phyloP scores from a whole-genome alignment of 164 flowering plant species.

The Dillenia suffruticosa region DNA sequence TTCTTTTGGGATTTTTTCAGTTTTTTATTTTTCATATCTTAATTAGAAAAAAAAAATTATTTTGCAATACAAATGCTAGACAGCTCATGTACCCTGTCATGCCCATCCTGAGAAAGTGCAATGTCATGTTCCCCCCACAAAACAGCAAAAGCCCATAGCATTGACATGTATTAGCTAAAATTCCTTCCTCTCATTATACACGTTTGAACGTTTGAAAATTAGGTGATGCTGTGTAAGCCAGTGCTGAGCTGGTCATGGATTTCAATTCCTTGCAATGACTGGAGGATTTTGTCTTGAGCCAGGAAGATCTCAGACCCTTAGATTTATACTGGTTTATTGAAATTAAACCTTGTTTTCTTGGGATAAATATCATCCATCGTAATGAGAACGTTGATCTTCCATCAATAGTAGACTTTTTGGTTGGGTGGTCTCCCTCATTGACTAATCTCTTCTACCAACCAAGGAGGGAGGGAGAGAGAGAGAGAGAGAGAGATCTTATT shows the following conservation, averaged over 20 bases:
- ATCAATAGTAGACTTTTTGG: constrained; percentile 6
- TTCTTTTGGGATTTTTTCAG: too few species aligned
- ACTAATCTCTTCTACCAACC: constrained; percentile 11
- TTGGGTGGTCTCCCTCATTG: constrained; percentile 23
- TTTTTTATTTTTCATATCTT: background rate
- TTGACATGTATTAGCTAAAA: background rate
- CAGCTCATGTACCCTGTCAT: background rate
- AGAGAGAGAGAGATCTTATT: background rate
- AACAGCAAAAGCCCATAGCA: background rate
- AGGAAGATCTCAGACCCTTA: background rate
- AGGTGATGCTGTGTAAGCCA: background rate
- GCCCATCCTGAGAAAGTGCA: too few species aligned
- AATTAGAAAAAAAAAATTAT: background rate
- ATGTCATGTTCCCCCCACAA: too few species aligned
- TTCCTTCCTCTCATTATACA: background rate
- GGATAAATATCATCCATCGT: background rate
- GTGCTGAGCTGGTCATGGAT: background rate
- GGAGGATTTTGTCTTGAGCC: background rate
- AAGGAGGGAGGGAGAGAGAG: background rate
- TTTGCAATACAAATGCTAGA: background rate
- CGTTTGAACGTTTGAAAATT: background rate
- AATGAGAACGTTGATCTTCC: background rate
- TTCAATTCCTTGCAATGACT: background rate
- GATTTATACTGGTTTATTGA: background rate
- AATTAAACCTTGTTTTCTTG: background rate